A percentile compares a stretch with the other conserved stretches of the same genome.
Conservation (phyloP, 2,329 filamentous ascomycete species). For the Xylaria sp. region DNA sequence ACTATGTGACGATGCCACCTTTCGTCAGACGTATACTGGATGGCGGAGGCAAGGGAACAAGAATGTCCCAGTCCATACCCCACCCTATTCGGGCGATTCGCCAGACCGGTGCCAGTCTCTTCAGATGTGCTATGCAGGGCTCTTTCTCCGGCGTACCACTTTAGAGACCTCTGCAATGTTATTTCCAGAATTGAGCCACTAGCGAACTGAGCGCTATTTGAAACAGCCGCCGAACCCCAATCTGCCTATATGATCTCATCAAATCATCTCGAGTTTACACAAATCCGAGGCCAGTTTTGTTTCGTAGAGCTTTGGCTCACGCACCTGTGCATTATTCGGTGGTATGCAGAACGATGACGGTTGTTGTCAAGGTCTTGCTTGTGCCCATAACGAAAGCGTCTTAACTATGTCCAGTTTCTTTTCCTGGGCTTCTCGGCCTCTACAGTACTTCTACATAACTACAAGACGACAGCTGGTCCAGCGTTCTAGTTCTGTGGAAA, state of each 20-base stretch:
- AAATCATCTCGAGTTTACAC: constrained; percentile 5
- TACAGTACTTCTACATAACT: not conserved
- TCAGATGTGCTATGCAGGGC: constrained; percentile 2
- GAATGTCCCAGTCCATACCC: constrained; percentile 15
- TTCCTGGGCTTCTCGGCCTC: not conserved
- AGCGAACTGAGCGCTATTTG: not conserved
- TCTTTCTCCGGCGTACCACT: not conserved
- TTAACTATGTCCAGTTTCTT: not conserved
- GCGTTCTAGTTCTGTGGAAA: not conserved
- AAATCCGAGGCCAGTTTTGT: not conserved
- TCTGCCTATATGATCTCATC: constrained; percentile 11
- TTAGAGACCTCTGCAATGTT: not conserved
- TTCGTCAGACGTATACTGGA: constrained; percentile 7
- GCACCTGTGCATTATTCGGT: not conserved
- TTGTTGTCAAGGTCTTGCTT: not conserved
- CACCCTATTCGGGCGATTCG: not conserved
- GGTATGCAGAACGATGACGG: not conserved
- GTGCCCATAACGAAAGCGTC: not conserved
- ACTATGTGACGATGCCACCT: not conserved
- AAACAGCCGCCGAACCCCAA: constrained; percentile 1
- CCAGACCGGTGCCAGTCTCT: not conserved
- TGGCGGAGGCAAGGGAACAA: constrained; percentile 6
- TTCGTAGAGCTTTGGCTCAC: not conserved
- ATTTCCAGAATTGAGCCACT: not conserved
- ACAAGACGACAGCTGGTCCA: not conserved